Conservation (phyloP, 345 rosid genomes). For the Boechera divaricarpa region DNA sequence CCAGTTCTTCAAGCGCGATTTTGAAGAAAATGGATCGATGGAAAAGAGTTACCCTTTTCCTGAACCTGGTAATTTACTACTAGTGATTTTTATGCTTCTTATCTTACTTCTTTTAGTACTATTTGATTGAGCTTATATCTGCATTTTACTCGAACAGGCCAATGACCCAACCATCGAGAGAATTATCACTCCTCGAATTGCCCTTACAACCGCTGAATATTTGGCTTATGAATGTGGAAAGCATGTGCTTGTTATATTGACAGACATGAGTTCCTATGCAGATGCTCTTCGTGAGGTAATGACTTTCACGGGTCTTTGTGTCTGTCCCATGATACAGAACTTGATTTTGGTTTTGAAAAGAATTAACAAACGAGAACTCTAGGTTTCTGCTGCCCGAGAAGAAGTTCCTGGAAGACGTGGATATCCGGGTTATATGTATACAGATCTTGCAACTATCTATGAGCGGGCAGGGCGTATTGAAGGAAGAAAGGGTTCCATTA, state of each 20-base stretch:
- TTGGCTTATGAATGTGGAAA: slow-evolving; percentile 98
- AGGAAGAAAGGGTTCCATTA: slow-evolving; percentile 96
- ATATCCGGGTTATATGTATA: slow-evolving; percentile 99
- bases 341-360: background rate
- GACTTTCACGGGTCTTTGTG: background rate
- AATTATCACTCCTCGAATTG: slow-evolving; percentile 97
- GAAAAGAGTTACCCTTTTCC: slow-evolving; percentile 97
- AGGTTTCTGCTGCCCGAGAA: slow-evolving; percentile 99
- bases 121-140: slow-evolving; percentile 12
- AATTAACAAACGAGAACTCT: slow-evolving; percentile 24
- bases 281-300: slow-evolving; percentile 99
- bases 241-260: slow-evolving; percentile 96
- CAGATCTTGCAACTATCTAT: slow-evolving; percentile 98
- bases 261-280: slow-evolving; percentile 99
- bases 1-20: slow-evolving; percentile 98
- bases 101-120: background rate
- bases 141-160: slow-evolving; percentile 60
- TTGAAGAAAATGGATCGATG: slow-evolving; percentile 99
- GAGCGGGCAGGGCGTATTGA: slow-evolving; percentile 99
- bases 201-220: slow-evolving; percentile 97
- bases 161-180: slow-evolving; percentile 99
- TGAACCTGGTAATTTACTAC: slow-evolving; percentile 56
- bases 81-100: slow-evolving; percentile 3
- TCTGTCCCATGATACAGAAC: background rate
- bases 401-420: slow-evolving; percentile 99